These are phyloP conservation scores for Micromonas pusilla DNA, from an alignment of 139 green algal species.

Conservation along the genomic window DNA sequence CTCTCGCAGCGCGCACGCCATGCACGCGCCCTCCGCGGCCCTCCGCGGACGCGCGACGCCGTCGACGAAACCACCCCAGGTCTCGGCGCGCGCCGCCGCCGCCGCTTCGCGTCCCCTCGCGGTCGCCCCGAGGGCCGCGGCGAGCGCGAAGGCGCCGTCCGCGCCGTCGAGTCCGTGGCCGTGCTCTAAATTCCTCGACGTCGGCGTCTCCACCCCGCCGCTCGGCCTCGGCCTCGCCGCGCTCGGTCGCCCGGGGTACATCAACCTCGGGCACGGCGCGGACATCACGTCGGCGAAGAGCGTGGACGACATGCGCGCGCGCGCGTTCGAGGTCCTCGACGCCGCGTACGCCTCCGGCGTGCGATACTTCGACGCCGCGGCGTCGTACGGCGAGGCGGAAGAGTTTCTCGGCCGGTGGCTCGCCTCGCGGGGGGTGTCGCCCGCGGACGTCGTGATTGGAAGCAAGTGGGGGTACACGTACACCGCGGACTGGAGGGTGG, in stretches of 20 bases:
- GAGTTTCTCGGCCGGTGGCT: constrained; percentile 52
- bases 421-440: constrained; percentile 6
- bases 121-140: no score
- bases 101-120: no score
- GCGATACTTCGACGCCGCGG: constrained; percentile 42
- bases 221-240: constrained; percentile 52
- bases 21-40: no score
- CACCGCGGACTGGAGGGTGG: constrained; percentile 45
- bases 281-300: constrained; percentile 37
- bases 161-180: no score
- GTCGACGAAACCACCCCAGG: no score
- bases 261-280: constrained; percentile 47
- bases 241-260: constrained; percentile 50
- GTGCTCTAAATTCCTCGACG: not conserved
- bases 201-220: constrained; percentile 14
- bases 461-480: constrained; percentile 51
- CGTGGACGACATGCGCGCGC: constrained; percentile 43
- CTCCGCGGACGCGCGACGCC: no score
- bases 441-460: constrained; percentile 31
- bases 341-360: constrained; percentile 36
- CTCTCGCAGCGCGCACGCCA: no score
- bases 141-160: no score
- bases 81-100: no score
- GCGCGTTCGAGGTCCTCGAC: constrained; percentile 42
- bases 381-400: constrained; percentile 47